phyloP scores from a whole-genome alignment of 768 basidiomycete species.

The Boletus rubropictus region DNA sequence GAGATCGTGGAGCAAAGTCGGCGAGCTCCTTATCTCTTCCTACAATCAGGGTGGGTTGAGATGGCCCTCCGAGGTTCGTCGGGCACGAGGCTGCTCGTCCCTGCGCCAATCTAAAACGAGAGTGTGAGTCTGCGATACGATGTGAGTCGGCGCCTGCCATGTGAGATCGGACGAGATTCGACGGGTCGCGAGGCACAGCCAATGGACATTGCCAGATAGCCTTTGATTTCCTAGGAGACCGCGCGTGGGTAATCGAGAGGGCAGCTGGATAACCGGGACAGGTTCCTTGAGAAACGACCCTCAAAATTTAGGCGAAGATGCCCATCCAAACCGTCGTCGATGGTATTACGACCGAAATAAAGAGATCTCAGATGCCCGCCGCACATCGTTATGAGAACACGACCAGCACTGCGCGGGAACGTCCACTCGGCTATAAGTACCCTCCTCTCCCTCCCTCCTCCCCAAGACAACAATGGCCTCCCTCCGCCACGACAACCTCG shows the following conservation, averaged over 20 bases:
- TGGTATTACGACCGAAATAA: slow-evolving; percentile 16
- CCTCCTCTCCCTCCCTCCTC: background rate
- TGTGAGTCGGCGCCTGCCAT: too few relatives aligned
- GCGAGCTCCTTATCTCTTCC: background rate
- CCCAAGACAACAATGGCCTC: slow-evolving; percentile 30
- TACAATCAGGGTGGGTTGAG: slow-evolving; percentile 5
- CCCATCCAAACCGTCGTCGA: slow-evolving; percentile 17
- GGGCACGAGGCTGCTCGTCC: too few relatives aligned
- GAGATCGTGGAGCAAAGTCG: background rate
- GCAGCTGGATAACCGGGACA: too few relatives aligned
- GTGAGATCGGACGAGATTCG: too few relatives aligned
- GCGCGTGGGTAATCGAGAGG: slow-evolving; percentile 23
- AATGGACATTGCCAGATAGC: too few relatives aligned
- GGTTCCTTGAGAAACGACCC: slow-evolving; percentile 16
- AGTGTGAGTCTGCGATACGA: too few relatives aligned
- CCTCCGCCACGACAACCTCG: slow-evolving; percentile 46
- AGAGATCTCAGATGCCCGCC: slow-evolving; percentile 22
- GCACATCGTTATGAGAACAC: slow-evolving; percentile 27
- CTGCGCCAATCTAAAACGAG: too few relatives aligned
- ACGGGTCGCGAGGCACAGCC: too few relatives aligned
- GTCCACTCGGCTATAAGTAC: slow-evolving; percentile 15
- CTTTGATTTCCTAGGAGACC: too few relatives aligned
- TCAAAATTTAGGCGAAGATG: slow-evolving; percentile 29
- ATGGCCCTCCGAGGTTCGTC: too few relatives aligned
- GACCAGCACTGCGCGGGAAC: slow-evolving; percentile 2